phyloP scores from a whole-genome alignment of 306 rosid species.

The Quercus engelmannii region DNA sequence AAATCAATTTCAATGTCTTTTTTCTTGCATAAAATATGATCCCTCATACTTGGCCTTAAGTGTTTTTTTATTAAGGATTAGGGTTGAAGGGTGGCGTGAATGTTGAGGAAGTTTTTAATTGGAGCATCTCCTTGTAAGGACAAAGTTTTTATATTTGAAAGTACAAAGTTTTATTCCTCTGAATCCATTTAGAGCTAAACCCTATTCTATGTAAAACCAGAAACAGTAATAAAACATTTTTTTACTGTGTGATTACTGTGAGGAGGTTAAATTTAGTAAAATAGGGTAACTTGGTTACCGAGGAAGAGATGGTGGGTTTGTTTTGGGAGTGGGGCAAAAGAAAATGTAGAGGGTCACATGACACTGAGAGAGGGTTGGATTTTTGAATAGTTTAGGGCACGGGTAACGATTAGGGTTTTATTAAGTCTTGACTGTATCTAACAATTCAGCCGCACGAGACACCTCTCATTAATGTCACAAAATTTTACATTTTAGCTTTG shows the following conservation, averaged over 20 bases:
- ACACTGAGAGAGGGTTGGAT: slow-evolving; percentile 12
- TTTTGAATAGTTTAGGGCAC: slow-evolving; percentile 61
- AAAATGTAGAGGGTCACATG: slow-evolving; percentile 46
- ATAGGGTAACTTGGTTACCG: slow-evolving; percentile 57
- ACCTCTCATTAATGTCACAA: slow-evolving; percentile 40
- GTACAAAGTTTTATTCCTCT: too few relatives aligned
- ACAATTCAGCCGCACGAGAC: slow-evolving; percentile 51
- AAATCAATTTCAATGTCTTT: slow-evolving; percentile 49
- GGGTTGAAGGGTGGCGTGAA: slow-evolving; percentile 37
- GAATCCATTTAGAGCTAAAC: too few relatives aligned
- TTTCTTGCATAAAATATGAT: slow-evolving; percentile 25
- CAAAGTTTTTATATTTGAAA: background rate
- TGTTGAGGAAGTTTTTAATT: slow-evolving; percentile 31
- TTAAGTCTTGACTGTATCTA: slow-evolving; percentile 53
- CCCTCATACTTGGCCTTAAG: slow-evolving; percentile 27
- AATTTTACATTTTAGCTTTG: slow-evolving; percentile 25
- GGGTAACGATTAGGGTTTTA: slow-evolving; percentile 58
- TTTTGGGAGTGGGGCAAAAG: slow-evolving; percentile 76
- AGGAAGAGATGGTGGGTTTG: slow-evolving; percentile 76
- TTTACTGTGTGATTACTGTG: slow-evolving; percentile 30
- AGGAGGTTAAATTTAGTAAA: slow-evolving; percentile 42
- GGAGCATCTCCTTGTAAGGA: slow-evolving; percentile 27
- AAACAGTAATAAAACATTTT: slow-evolving; percentile 10
- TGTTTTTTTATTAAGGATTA: slow-evolving; percentile 5
- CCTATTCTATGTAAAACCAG: too few relatives aligned